Evolutionary conservation across 2,329 filamentous ascomycete genomes (phyloP).

Genomic region (Beauveria rudraprayagi): DNA sequence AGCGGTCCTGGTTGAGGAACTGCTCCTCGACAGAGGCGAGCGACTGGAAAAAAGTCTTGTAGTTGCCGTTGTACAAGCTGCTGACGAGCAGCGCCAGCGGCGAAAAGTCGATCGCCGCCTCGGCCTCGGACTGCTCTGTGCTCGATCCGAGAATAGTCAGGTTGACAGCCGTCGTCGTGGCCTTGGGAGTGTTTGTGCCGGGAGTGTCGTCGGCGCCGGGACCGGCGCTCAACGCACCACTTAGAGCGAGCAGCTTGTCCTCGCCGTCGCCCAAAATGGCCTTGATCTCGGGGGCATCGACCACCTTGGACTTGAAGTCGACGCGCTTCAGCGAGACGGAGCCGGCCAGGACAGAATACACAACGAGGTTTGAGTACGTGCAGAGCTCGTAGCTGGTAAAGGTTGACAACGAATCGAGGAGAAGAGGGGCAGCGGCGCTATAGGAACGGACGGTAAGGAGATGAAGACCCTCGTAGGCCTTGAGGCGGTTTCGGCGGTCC

Average conservation of each 20-base stretch:
- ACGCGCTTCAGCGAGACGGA: conserved; percentile 92
- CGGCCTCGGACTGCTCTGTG: conserved; percentile 66
- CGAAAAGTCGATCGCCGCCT: conserved; percentile 80
- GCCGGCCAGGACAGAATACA: conserved; percentile 91
- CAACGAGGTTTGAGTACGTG: conserved; percentile 88
- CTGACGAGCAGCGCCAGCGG: conserved; percentile 80
- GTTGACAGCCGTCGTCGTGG: conserved; percentile 66
- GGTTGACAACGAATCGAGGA: conserved; percentile 94
- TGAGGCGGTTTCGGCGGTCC: conserved; percentile 95
- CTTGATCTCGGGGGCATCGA: conserved; percentile 96
- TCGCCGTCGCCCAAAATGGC: conserved; percentile 87
- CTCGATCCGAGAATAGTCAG: conserved; percentile 72
- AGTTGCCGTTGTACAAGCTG: conserved; percentile 88
- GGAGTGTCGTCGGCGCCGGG: conserved; percentile 74
- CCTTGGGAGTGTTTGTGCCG: conserved; percentile 47
- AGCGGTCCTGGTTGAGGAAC: conserved; percentile 90
- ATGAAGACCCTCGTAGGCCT: conserved; percentile 95
- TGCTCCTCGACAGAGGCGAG: conserved; percentile 85
- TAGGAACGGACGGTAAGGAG: conserved; percentile 88
- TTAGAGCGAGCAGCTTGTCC: conserved; percentile 76
- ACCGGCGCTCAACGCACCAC: conserved; percentile 72
- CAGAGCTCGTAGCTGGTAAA: conserved; percentile 99
- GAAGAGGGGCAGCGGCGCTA: conserved; percentile 78
- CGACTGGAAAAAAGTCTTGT: conserved; percentile 87
- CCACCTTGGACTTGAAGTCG: conserved; percentile 98